Percentiles rank a stretch among this genome's conserved stretches.
These are phyloP conservation scores for Fraxinus platypoda DNA, from an alignment of 305 asterid species.

Conservation along the genomic window DNA sequence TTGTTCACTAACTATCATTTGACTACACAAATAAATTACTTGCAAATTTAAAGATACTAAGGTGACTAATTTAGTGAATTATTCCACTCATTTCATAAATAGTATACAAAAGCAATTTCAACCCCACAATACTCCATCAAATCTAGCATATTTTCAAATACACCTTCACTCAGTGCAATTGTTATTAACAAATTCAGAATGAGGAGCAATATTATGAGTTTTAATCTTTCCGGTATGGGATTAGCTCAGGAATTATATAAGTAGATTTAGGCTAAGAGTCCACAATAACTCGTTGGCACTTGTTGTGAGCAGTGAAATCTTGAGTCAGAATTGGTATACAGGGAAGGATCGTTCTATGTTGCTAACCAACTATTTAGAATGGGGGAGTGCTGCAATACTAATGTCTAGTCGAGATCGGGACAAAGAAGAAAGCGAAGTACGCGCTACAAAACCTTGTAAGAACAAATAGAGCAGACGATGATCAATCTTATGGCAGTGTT, in stretches of 20 bases:
- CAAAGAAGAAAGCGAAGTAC: conserved; percentile 14
- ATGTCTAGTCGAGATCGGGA: conserved; percentile 23
- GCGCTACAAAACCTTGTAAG: conserved; percentile 14
- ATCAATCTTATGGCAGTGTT: conserved; percentile 18
- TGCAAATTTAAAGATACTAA: not conserved
- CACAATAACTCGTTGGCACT: conserved; percentile 30
- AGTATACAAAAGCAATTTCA: too few relatives aligned
- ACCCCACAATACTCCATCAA: not conserved
- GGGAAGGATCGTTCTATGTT: conserved; percentile 28
- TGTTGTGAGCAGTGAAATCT: conserved; percentile 24
- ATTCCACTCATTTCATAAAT: conserved; percentile 16
- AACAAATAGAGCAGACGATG: conserved; percentile 14
- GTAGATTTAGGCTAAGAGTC: conserved; percentile 29
- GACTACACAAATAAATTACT: not conserved
- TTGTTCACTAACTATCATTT: not conserved
- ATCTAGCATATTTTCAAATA: conserved; percentile 25
- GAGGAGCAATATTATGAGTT: conserved; percentile 34
- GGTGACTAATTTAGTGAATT: conserved; percentile 2
- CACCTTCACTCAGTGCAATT: conserved; percentile 27
- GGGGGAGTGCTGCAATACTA: conserved; percentile 32
- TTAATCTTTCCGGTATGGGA: conserved; percentile 38
- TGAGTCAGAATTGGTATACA: conserved; percentile 29
- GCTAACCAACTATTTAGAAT: conserved; percentile 26
- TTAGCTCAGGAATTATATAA: conserved; percentile 34
- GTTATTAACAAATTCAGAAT: conserved; percentile 26